These are phyloP conservation scores for Sarocladium oryzae DNA, from an alignment of 2,329 filamentous ascomycete species.

Conservation along the genomic window DNA sequence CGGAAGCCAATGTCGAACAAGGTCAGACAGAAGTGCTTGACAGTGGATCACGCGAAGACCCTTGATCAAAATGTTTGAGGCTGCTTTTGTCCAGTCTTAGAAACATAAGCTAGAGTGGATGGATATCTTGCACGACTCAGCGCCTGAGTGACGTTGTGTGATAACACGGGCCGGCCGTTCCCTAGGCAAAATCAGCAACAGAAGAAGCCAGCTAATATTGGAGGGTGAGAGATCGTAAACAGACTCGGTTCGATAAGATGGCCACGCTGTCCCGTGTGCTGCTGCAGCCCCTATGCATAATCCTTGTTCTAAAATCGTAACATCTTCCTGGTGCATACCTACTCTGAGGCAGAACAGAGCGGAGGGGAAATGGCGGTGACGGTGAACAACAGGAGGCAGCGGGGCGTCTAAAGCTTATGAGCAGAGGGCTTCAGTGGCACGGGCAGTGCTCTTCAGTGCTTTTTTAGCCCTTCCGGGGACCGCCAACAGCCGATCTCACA, in stretches of 20 bases:
- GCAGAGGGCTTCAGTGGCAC: neutral
- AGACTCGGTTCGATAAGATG: neutral
- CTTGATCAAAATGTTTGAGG: neutral
- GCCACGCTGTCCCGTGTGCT: slow-evolving; percentile 8
- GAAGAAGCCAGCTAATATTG: too few species aligned
- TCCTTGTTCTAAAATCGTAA: neutral
- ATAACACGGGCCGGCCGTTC: neutral
- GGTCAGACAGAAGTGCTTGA: neutral
- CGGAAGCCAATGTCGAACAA: neutral
- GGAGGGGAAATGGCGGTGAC: slow-evolving; percentile 9
- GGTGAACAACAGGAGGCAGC: neutral
- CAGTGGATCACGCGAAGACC: slow-evolving; percentile 2
- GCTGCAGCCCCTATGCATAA: slow-evolving; percentile 8
- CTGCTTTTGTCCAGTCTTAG: neutral
- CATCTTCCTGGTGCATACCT: neutral
- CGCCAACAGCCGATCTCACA: neutral
- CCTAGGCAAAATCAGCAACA: neutral
- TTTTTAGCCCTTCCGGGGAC: neutral
- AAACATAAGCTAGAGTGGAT: neutral
- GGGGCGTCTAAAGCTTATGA: neutral
- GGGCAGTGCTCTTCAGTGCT: neutral
- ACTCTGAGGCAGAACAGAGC: slow-evolving; percentile 2
- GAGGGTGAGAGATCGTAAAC: too few species aligned
- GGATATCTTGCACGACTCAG: slow-evolving; percentile 7
- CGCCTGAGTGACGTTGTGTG: slow-evolving; percentile 3